Evolutionary conservation across 495 filamentous ascomycete species (phyloP), one percentile per base, ranked within the genome.

Genomic region (Parathielavia hyrcaniae): DNA sequence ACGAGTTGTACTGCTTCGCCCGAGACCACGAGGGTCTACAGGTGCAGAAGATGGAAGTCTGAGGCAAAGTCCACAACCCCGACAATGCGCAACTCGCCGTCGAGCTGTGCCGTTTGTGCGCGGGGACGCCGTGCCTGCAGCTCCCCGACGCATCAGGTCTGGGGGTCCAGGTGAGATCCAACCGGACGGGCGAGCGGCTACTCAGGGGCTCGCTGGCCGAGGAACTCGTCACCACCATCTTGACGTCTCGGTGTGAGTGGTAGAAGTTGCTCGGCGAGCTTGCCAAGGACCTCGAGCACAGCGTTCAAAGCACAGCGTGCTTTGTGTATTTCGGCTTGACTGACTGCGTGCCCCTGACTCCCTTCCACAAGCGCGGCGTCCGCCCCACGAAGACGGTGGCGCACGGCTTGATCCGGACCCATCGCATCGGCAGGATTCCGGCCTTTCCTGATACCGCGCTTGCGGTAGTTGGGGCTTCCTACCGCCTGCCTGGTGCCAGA

Each of bases 401-500:
- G 3, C 55, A 50, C 46, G 19, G 34, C 36, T 12, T 58, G 46
- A 35, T 51, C 23, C 23, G 39, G 46, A 44, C 41, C 2, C 41
- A 45, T 35, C 11, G 38, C 4, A 6, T 7, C n/a, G 22, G 11
- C 26, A 60, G 61, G 41, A 41, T 17, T 20, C 48, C 62, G 16
- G 14, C 39, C n/a, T 50, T 62, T 22, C 56, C 60, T 13, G 58
- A 67, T 1, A 61, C 72, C 34, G 62, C 69, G n/a, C 58, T 76
- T 39, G 78, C n/a, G 77, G 68, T 82, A 14, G 69, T 82, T 17
- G 78, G 77, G 10, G 73, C 78, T 66, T 64, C 78, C 6, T 83
- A 77, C 58, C 73, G 78, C n/a, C 74, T 83, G 34, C 80, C 82
- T n/a, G 81, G 73, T 0, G 67, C 66, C 22, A 76, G 75, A 8